Conservation (phyloP, 805 yeast species). For the Suhomyces sp. region DNA sequence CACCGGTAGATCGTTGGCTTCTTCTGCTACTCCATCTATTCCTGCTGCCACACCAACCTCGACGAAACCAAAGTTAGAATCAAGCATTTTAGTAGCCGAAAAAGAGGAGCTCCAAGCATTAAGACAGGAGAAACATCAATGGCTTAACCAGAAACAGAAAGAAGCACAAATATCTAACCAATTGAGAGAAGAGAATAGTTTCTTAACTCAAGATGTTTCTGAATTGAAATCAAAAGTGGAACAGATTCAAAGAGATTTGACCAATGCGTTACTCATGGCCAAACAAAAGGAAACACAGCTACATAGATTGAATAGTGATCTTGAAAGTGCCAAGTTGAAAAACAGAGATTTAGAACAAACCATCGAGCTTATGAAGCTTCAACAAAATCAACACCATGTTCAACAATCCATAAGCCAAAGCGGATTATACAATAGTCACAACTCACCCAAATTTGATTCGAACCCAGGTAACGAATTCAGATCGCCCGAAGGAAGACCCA, state of each 20-base stretch:
- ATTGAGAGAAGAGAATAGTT: constrained; percentile 22
- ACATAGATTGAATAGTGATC: constrained; percentile 56
- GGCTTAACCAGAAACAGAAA: constrained; percentile 28
- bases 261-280: constrained; percentile 47
- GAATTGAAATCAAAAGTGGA: constrained; percentile 32
- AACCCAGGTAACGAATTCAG: constrained; percentile 3
- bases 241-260: constrained; percentile 47
- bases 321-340: constrained; percentile 54
- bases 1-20: constrained; percentile 42
- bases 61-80: constrained; percentile 12
- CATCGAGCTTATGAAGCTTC: constrained; percentile 26
- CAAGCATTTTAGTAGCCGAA: constrained; percentile 23
- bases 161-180: constrained; percentile 23
- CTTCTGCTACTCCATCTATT: constrained; percentile 17
- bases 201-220: constrained; percentile 23
- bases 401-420: neutral
- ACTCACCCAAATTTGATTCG: constrained; percentile 7
- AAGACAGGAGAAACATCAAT: constrained; percentile 50
- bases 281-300: constrained; percentile 73
- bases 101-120: constrained; percentile 49
- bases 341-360: constrained; percentile 53
- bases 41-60: constrained; percentile 8
- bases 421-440: constrained; percentile 4
- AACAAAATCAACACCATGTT: constrained; percentile 29
- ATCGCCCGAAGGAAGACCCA: constrained; percentile 11